Evolutionary conservation across 164 flowering plant genomes (phyloP), one percentile per base, ranked within the genome.

Genomic region (Cinnamomum micranthum): DNA sequence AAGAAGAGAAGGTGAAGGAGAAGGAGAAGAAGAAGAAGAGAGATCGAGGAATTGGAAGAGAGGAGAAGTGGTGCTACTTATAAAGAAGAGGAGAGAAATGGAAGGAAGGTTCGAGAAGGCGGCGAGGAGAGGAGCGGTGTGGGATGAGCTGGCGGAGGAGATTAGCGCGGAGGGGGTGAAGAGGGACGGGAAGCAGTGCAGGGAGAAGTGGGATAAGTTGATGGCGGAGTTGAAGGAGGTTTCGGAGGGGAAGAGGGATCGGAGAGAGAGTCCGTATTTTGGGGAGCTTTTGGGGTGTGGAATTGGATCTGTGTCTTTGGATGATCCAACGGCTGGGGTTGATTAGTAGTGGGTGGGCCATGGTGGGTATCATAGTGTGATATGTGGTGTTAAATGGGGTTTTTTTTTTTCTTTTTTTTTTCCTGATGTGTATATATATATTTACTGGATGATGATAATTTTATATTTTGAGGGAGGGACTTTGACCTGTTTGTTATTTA

Each of bases 171-270:
- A 73, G 59, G 60, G 75, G 19, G 75, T 73, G 75, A 62, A 64
- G 68, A 73, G 75, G 31, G 75, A 73, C 58, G 75, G 75, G 19
- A 73, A 73, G 68, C 68, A 63, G 68, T 73, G 75, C 55, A 25
- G 74, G 12, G 74, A 72, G 74, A 72, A 59, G 64, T 71, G 73
- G 73, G 73, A 71, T 20, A 71, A 71, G 65, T 17, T 71, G 62
- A 71, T 71, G 73, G 74, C 74, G 14, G 66, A 72, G 74, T 59
- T 55, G 50, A 72, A 72, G 24, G 74, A 72, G n/a, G 74, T 60
- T 27, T 17, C 74, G 5, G 74, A 72, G 15, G 74, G 74, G 15
- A 72, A 72, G 50, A 19, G 67, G 19, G 67, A 62, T 3, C 65
- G 25, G 12, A 23, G 15, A 2, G 74, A 59, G 9, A 72, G 66